Evolutionary conservation across 2,329 filamentous ascomycete species (phyloP), one percentile per base, ranked within the genome.

Genomic region (Raffaelea ambrosiae): DNA sequence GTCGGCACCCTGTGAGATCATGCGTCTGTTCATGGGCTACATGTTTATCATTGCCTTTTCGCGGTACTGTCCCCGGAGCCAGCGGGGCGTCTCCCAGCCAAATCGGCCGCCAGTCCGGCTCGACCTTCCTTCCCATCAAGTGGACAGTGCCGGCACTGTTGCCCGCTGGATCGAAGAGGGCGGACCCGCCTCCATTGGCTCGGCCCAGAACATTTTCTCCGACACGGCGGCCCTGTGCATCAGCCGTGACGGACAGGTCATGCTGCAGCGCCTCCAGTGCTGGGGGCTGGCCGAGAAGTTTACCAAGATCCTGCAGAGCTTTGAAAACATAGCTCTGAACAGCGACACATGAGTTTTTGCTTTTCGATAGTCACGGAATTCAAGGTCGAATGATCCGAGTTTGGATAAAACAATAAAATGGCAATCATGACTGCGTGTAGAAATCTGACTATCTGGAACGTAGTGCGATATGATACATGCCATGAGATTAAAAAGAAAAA

Each of bases 21-120:
- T 63, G 54, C 58, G 60, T 5, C 33, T 63, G 2, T 63, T 63
- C 46, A 61, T 61, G 55, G 60, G 59, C 44, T 63, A 59, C 43
- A 56, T 59, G 10, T 59, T 59, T 40, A 53, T 63, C 11, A 48
- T 62, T 22, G 55, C 59, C 1, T 62, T 50, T 31, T 52, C 53
- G 2, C 53, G 55, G 3, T 58, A 62, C 43, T 55, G 54, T 14
- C 58, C 52, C n/a, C 45, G 40, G 43, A 3, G n/a, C n/a, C n/a
- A n/a, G n/a, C n/a, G n/a, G n/a, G n/a, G n/a, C n/a, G n/a, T 38
- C 41, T 19, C 45, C 14, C 11, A 23, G 4, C 35, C 31, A 4
- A 8, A 10, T 14, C 1, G 16, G 26, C 3, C 41, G 1, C 20
- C 43, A 18, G 49, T 61, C 3, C 54, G 47, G 3, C 38, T 60